Conservation (phyloP, 345 rosid species). For the Erodium maritimum region DNA sequence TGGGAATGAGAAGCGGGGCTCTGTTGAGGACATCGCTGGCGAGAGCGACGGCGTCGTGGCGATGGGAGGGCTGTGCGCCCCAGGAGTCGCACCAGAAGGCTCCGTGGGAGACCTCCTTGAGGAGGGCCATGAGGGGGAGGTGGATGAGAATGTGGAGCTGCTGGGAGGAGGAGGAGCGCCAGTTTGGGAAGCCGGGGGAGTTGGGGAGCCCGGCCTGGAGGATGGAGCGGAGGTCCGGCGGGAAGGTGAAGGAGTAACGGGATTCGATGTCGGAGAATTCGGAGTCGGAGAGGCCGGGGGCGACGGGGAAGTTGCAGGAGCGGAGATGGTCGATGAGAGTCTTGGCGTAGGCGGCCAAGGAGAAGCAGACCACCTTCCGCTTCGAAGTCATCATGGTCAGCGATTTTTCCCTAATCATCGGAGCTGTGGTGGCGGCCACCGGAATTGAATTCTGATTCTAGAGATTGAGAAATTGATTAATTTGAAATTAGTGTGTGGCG, state of each 20-base stretch:
- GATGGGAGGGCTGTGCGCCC: conserved; percentile 39
- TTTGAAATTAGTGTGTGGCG: background rate
- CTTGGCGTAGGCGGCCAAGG: conserved; percentile 61
- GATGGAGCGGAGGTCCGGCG: conserved; percentile 74
- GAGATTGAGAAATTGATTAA: background rate
- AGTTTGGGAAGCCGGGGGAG: conserved; percentile 59
- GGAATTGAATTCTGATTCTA: background rate
- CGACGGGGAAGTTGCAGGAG: conserved; percentile 37
- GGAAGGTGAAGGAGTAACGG: conserved; percentile 50
- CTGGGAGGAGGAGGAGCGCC: conserved; percentile 60
- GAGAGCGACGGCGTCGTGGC: conserved; percentile 15
- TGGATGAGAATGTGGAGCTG: conserved; percentile 39
- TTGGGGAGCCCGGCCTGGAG: conserved; percentile 76
- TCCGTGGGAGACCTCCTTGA: conserved; percentile 23
- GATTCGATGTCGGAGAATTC: conserved; percentile 59
- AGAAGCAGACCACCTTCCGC: conserved; percentile 38
- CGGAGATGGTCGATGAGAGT: conserved; percentile 35
- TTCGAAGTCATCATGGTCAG: conserved; percentile 2
- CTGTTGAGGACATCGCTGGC: conserved; percentile 15
- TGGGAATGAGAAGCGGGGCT: conserved; percentile 61
- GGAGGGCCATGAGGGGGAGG: conserved; percentile 40
- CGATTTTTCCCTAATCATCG: background rate
- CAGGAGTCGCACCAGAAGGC: conserved; percentile 50
- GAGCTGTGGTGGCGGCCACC: background rate
- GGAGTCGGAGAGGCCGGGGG: conserved; percentile 49